These are phyloP conservation scores for Fusarium verticillioides DNA, from an alignment of 2,329 filamentous ascomycete species.

Conservation along the genomic window DNA sequence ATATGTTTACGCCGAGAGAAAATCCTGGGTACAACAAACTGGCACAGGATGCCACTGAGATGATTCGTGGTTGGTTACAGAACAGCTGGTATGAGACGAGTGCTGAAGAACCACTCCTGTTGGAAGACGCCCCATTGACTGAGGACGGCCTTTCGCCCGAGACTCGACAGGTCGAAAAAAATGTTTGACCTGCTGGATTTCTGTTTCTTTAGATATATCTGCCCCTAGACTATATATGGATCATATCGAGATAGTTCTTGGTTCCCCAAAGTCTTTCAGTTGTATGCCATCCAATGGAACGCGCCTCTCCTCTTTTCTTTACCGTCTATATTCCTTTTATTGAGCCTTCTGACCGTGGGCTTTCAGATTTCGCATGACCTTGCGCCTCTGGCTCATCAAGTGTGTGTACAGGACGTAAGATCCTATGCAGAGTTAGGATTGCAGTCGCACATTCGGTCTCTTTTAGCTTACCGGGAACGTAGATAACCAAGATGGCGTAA, in stretches of 20 bases:
- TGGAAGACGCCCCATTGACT: conserved; percentile 31
- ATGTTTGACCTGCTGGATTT: neutral
- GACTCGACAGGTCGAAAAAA: neutral
- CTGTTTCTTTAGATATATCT: neutral
- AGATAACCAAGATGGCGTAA: conserved; percentile 75
- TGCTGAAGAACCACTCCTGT: conserved; percentile 47
- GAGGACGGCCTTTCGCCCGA: neutral
- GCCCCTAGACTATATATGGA: neutral
- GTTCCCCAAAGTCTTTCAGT: neutral
- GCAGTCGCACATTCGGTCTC: neutral
- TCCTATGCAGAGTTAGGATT: conserved; percentile 55
- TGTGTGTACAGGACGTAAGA: conserved; percentile 89
- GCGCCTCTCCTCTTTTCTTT: neutral
- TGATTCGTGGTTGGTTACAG: conserved; percentile 72
- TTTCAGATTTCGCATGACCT: conserved; percentile 76
- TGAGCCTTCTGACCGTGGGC: conserved; percentile 55
- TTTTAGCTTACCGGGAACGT: conserved; percentile 76
- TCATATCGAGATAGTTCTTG: neutral
- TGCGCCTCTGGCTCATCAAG: conserved; percentile 91
- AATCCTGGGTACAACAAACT: conserved; percentile 80
- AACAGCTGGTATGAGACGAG: conserved; percentile 75
- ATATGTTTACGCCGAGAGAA: conserved; percentile 77
- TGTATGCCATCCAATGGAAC: neutral
- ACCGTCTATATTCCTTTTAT: conserved; percentile 4
- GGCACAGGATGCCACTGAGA: conserved; percentile 70